Base-by-base conservation (phyloP, 768 basidiomycete genomes). In the Dioszegia hungarica region DNA sequence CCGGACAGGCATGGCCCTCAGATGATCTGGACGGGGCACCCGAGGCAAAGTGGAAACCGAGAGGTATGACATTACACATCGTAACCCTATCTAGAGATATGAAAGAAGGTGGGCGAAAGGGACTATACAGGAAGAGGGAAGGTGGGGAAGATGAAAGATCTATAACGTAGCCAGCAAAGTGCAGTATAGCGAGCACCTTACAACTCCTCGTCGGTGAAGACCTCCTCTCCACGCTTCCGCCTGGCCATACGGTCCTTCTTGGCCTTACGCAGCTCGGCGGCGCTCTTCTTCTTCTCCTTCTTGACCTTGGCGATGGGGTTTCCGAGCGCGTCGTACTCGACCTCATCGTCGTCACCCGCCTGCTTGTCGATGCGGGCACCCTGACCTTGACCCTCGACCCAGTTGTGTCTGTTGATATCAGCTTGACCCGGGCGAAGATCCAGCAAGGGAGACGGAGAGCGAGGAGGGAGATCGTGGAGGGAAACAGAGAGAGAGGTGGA, bases 341-440 rank as follows among this genome's bases (percentile, higher is more conserved):
- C 91, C 47, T 93, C 90, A 61, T 95, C 93, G 66, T 90, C 90
- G 47, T 86, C 93, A 5, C 84, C 88, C 34, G 46, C 68, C 72
- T 84, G 84, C 85, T 91, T 88, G 83, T 95, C 95, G 69, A 99
- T 98, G 57, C 93, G 86, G 40, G 91, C 70, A 60, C 94, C 94
- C 19, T 90, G 82, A 54, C 95, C 95, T 78, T 99, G 95, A 45
- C 95, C 95, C 79, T 98, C 95, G 73, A 95, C 91, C 94, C 93
- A 95, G 84, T 95, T 94, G 56, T 66, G n/a, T n/a, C n/a, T n/a
- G n/a, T n/a, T n/a, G n/a, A n/a, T n/a, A n/a, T n/a, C n/a, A n/a
- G n/a, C n/a, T n/a, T n/a, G n/a, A n/a, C n/a, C n/a, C n/a, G n/a
- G n/a, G n/a, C n/a, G n/a, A n/a, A n/a, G n/a, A n/a, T n/a, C n/a